Conservation (phyloP, 78 protist species). For the Pigoraptor vietnamica region DNA sequence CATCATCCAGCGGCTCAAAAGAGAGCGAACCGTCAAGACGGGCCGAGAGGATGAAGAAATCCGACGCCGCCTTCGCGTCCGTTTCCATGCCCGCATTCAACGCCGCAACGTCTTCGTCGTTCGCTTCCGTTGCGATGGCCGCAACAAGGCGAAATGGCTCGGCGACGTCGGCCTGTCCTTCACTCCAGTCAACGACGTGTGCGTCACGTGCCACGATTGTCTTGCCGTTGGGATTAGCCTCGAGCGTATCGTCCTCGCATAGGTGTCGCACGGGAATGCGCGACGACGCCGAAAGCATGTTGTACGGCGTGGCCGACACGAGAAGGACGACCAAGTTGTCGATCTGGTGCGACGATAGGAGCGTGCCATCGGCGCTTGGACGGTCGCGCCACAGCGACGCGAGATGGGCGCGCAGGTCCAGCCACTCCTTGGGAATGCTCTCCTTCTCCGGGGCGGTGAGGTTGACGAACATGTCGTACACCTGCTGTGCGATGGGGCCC, state of each 20-base stretch:
- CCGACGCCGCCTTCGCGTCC: neutral
- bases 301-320: conserved; percentile 8
- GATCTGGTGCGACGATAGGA: neutral
- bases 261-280: neutral
- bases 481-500: neutral
- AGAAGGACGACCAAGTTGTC: neutral
- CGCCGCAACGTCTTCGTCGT: neutral
- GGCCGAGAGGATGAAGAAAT: neutral
- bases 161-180: neutral
- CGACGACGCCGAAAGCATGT: neutral
- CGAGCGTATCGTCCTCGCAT: too few species aligned
- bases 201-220: neutral
- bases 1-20: neutral
- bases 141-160: neutral
- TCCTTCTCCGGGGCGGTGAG: neutral
- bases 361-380: neutral
- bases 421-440: neutral
- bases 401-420: neutral
- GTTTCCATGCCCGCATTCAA: neutral
- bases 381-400: neutral
- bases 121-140: neutral
- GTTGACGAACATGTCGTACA: neutral
- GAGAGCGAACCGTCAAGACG: neutral
- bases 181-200: neutral
- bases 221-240: neutral